Base-by-base conservation (phyloP, 768 basidiomycete genomes). In the Termitomyces sp. region DNA sequence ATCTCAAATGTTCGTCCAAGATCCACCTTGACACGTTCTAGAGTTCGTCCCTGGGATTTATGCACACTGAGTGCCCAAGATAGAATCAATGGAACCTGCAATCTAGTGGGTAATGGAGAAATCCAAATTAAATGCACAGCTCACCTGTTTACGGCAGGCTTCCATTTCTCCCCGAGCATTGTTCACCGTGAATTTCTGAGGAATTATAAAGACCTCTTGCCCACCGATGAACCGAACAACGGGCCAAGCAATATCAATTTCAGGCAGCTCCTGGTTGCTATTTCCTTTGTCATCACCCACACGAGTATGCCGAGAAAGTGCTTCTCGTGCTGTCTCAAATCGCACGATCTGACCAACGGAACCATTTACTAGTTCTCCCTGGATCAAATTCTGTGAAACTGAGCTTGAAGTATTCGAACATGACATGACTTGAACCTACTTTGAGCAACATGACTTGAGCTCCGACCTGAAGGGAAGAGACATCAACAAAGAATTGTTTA, bases 1-100 rank as follows among this genome's bases (percentile, higher is more conserved):
- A 81, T 86, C 68, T 90, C 94, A 71, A 96, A 96, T 0, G 83
- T 87, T 40, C 80, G 77, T 57, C 74, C 67, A 26, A 95, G 78
- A 65, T 94, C 85, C 4, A 94, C 88, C 59, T 86, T 88, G 58
- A 94, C 91, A 54, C 91, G 78, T 52, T 91, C 83, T 44, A 96
- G 72, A 0, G 94, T 95, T 69, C 94, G 92, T 0, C 94, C 94
- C 67, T 96, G 94, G 5, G 87, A 88, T 67, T 95, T 94, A 72
- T 94, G 92, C 28, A 94, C 85, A 52, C 86, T 88, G 67, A 94
- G 76, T 0, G 92, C 92, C 89, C 92, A 95, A 0, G 93, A 86
- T 13, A 93, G 78, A 48, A 91, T 88, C 5, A 95, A 69, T 0
- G 90, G 88, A 1, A 92, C 63, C 85, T 89, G 60, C 35, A 32